Conservation (phyloP, 2,329 filamentous ascomycete species). For the Hypoxylon sp. region DNA sequence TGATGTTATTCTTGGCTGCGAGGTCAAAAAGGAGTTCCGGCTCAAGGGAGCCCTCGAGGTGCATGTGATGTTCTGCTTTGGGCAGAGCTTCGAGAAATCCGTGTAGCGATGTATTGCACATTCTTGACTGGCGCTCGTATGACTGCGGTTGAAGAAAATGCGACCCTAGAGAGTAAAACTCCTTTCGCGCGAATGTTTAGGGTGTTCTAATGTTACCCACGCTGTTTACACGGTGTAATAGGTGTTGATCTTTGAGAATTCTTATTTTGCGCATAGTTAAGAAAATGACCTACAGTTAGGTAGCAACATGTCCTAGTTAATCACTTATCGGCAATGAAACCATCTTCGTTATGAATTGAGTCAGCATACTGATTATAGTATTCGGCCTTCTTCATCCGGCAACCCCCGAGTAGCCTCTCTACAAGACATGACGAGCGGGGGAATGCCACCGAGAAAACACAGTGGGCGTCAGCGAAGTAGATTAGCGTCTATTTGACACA, state of each 20-base stretch:
- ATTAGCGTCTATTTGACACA: background rate
- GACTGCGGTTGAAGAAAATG: background rate
- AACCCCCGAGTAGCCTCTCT: background rate
- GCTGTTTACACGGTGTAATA: background rate
- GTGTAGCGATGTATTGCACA: conserved; percentile 71
- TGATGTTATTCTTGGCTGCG: conserved; percentile 75
- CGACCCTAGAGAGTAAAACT: background rate
- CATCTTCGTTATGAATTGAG: conserved; percentile 9
- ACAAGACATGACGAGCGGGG: conserved; percentile 6
- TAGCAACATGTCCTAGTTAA: conserved; percentile 9
- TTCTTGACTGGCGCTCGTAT: conserved; percentile 49
- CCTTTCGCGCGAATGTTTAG: background rate
- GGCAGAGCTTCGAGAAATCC: conserved; percentile 75
- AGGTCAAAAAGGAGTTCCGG: conserved; percentile 79
- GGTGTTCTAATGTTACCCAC: background rate
- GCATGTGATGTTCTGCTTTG: conserved; percentile 87
- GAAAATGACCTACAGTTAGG: background rate
- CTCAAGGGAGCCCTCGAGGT: conserved; percentile 82
- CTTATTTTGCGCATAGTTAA: background rate
- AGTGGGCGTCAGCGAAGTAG: conserved; percentile 6
- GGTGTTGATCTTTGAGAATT: conserved; percentile 2
- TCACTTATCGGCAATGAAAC: conserved; percentile 7
- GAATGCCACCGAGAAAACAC: conserved; percentile 16
- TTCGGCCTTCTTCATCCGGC: background rate
- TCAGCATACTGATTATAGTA: background rate